Evolutionary conservation across 257 asterid species (phyloP).

Genomic region (Nyctanthes arbortristis): DNA sequence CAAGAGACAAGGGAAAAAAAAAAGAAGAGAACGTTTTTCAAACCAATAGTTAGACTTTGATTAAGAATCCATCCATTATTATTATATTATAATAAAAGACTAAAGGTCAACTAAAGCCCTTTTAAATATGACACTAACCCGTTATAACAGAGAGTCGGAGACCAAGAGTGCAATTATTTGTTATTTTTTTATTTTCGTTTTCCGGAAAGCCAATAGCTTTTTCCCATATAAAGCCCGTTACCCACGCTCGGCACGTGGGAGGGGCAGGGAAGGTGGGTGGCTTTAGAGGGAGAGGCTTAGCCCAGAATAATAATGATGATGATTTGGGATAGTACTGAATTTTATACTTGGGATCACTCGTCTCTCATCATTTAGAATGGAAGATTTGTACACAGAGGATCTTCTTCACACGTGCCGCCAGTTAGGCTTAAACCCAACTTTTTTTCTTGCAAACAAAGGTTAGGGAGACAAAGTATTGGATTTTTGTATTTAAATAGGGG

Average conservation of each 20-base stretch:
- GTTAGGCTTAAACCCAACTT: conserved; percentile 18
- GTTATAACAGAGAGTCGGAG: not conserved
- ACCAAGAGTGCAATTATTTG: not conserved
- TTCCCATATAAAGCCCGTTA: conserved; percentile 36
- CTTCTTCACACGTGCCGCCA: conserved; percentile 39
- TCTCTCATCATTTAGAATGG: conserved; percentile 29
- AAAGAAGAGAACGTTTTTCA: too few species aligned
- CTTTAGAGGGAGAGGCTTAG: not conserved
- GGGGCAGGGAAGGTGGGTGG: not conserved
- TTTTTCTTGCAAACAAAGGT: conserved; percentile 1
- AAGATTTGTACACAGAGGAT: conserved; percentile 31
- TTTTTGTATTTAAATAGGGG: not conserved
- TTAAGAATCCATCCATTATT: too few species aligned
- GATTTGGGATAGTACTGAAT: conserved; percentile 13
- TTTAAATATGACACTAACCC: too few species aligned
- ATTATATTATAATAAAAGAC: too few species aligned
- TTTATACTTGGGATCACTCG: conserved; percentile 25
- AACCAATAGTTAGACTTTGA: too few species aligned
- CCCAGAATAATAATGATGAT: not conserved
- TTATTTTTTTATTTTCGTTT: too few species aligned
- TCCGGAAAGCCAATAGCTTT: not conserved
- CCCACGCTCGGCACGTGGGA: conserved; percentile 36
- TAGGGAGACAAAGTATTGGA: not conserved
- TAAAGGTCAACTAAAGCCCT: too few species aligned
- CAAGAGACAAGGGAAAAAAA: too few species aligned